Evolutionary conservation across 306 rosid genomes (phyloP).

Genomic region (Abrus pulchellus): DNA sequence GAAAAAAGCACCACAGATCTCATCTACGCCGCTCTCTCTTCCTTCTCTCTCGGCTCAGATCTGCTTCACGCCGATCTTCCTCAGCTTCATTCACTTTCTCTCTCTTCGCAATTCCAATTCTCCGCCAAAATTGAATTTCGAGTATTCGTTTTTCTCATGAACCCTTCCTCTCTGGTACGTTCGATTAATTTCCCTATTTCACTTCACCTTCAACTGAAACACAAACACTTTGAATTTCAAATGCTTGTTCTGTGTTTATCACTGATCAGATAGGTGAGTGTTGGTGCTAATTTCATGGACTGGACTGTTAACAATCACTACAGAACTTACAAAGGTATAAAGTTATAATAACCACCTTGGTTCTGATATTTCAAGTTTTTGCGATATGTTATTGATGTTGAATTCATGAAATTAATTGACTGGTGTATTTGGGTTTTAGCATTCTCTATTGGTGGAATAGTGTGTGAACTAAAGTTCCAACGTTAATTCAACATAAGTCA

Average conservation of each 20-base stretch:
- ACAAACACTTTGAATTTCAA: neutral
- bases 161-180: conserved; percentile 39
- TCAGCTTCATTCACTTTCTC: conserved; percentile 47
- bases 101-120: conserved; percentile 39
- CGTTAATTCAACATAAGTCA: neutral
- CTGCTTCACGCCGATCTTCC: conserved; percentile 62
- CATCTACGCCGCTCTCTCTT: conserved; percentile 59
- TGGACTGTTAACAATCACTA: conserved; percentile 70
- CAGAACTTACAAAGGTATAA: conserved; percentile 80
- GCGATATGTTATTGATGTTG: neutral
- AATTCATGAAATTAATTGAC: neutral
- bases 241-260: neutral
- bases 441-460: neutral
- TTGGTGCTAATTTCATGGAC: conserved; percentile 73
- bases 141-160: conserved; percentile 8
- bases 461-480: neutral
- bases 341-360: no score
- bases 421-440: neutral
- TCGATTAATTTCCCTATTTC: neutral
- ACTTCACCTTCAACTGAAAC: neutral
- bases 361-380: no score
- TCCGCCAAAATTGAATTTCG: conserved; percentile 42
- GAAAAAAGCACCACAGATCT: conserved; percentile 35
- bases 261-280: conserved; percentile 57
- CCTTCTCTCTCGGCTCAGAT: conserved; percentile 57